Evolutionary conservation across 441 rosid genomes (phyloP).

Genomic region (Pelargonium cotyledonis): DNA sequence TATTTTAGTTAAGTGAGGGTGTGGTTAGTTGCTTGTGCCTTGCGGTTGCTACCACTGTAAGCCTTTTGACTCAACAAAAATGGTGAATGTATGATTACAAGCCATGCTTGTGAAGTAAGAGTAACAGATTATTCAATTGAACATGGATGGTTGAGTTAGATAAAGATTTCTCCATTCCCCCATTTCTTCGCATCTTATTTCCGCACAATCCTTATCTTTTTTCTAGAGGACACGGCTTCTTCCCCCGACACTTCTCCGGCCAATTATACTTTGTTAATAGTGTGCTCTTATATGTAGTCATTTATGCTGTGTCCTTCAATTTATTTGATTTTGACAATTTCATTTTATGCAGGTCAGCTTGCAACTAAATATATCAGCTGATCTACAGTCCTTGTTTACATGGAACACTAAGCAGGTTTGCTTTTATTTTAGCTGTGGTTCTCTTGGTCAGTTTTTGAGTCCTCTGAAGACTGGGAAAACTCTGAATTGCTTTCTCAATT

Average conservation of each 20-base stretch:
- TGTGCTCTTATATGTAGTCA: neutral
- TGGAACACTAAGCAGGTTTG: conserved; percentile 1
- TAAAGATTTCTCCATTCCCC: no score
- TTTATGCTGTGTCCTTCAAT: neutral
- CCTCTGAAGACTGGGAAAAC: neutral
- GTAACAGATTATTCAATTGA: neutral
- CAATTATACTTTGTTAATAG: neutral
- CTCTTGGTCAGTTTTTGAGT: no score
- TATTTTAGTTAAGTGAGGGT: neutral
- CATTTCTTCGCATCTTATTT: no score
- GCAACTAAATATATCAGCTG: neutral
- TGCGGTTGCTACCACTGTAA: neutral
- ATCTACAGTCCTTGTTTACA: conserved; percentile 1
- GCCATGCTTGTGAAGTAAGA: neutral
- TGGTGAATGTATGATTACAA: neutral
- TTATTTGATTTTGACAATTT: neutral
- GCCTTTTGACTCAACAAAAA: neutral
- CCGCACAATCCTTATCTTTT: no score
- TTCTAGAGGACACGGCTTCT: neutral
- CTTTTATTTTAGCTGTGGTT: neutral
- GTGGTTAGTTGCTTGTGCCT: neutral
- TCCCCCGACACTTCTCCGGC: neutral
- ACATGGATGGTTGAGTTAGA: no score
- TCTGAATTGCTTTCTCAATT: neutral
- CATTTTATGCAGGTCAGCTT: neutral